phyloP scores from a whole-genome alignment of 768 basidiomycete species.

The Boletus pseudo-olivaceus region DNA sequence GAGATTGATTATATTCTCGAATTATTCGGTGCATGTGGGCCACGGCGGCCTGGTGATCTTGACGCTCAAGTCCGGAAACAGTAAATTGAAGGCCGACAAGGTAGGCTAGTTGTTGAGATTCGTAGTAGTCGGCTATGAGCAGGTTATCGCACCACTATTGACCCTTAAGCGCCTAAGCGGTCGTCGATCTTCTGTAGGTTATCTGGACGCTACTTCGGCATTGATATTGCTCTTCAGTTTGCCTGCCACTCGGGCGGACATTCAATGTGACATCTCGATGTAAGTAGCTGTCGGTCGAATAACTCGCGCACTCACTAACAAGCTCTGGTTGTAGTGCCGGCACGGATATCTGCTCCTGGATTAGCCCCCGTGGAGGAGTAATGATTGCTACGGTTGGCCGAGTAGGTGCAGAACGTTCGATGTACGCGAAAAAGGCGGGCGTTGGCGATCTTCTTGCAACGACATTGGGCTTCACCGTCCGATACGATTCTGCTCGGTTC shows the following conservation, averaged over 20 bases:
- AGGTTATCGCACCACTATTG: too few relatives aligned
- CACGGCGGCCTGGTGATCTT: too few relatives aligned
- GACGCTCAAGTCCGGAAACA: too few relatives aligned
- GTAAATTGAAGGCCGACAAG: too few relatives aligned
- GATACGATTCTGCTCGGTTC: not conserved
- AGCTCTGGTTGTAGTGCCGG: not conserved
- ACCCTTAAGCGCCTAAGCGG: too few relatives aligned
- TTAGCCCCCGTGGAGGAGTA: not conserved
- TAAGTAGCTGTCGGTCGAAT: not conserved
- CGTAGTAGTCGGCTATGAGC: too few relatives aligned
- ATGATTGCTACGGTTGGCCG: not conserved
- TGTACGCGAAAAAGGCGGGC: not conserved
- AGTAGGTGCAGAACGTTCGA: not conserved
- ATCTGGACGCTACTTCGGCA: too few relatives aligned
- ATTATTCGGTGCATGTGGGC: too few relatives aligned
- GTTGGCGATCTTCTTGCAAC: not conserved
- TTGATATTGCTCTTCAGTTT: not conserved
- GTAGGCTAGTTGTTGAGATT: too few relatives aligned
- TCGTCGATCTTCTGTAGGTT: too few relatives aligned
- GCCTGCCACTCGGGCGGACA: slow-evolving; percentile 10
- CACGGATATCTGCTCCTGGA: slow-evolving; percentile 10
- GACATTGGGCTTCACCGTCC: not conserved
- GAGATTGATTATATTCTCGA: too few relatives aligned
- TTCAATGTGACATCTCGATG: slow-evolving; percentile 7
- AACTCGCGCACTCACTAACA: not conserved